Percentiles rank a stretch among this genome's conserved stretches.
These are phyloP conservation scores for Ascochyta clinopodiicola DNA, from an alignment of 2,329 filamentous ascomycete species.

Conservation along the genomic window DNA sequence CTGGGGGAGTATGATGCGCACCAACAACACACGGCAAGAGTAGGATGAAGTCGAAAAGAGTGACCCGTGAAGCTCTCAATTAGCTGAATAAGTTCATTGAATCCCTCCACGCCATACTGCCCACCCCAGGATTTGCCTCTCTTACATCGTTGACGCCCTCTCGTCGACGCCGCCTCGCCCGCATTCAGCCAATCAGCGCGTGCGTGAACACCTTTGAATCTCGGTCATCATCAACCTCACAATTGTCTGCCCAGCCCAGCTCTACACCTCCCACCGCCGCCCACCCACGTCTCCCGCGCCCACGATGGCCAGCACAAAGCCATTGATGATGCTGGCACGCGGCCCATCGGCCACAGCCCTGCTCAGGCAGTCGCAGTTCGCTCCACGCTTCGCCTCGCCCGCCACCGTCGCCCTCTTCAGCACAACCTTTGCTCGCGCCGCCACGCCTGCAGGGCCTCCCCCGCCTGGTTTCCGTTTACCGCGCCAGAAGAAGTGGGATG, in stretches of 20 bases:
- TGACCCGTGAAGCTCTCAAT: neutral
- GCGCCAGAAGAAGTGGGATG: constrained; percentile 77
- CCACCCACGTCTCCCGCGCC: constrained; percentile 37
- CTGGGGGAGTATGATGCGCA: neutral
- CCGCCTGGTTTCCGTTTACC: constrained; percentile 81
- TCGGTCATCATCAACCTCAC: constrained; percentile 16
- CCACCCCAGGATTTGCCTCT: constrained; percentile 19
- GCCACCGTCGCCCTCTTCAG: constrained; percentile 66
- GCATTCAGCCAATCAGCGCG: constrained; percentile 42
- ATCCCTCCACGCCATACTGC: constrained; percentile 1
- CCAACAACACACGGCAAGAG: constrained; percentile 4
- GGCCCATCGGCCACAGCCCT: constrained; percentile 50
- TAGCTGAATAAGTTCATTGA: neutral
- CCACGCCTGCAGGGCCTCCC: constrained; percentile 77
- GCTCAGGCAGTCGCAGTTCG: constrained; percentile 44
- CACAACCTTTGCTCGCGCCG: constrained; percentile 65
- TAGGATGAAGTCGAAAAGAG: neutral
- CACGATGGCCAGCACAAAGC: constrained; percentile 57
- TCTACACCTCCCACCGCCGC: constrained; percentile 28
- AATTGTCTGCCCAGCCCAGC: constrained; percentile 26
- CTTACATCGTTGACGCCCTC: constrained; percentile 22
- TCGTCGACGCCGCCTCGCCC: neutral
- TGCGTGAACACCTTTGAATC: neutral
- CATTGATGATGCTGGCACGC: constrained; percentile 57
- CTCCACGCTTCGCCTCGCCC: constrained; percentile 48